Conservation (phyloP, 2,329 filamentous ascomycete species). For the Pseudomassariella vexata region DNA sequence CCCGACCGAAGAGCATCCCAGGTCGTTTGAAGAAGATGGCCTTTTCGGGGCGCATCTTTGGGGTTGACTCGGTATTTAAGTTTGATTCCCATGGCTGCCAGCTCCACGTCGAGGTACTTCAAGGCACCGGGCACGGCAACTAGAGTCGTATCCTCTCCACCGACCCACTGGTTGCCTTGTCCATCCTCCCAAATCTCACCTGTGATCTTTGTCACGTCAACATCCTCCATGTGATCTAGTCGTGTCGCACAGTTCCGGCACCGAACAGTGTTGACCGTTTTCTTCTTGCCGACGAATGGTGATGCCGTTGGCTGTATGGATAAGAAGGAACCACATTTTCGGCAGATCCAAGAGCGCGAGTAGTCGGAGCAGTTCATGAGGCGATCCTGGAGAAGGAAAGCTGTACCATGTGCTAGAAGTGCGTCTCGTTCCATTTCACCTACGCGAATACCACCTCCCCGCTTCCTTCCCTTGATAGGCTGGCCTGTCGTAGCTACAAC, state of each 20-base stretch:
- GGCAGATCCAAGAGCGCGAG: conserved; percentile 82
- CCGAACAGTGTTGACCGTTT: conserved; percentile 63
- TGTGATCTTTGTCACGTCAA: conserved; percentile 49
- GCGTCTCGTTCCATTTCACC: conserved; percentile 99
- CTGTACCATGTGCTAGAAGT: conserved; percentile 88
- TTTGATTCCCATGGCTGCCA: conserved; percentile 93
- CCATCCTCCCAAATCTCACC: conserved; percentile 92
- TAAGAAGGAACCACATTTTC: conserved; percentile 83
- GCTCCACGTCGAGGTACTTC: conserved; percentile 88
- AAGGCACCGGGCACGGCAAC: conserved; percentile 91
- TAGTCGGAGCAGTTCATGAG: conserved; percentile 97
- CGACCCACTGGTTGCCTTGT: conserved; percentile 74
- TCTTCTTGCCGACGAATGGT: conserved; percentile 58
- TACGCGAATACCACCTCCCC: conserved; percentile 96
- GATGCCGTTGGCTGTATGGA: conserved; percentile 76
- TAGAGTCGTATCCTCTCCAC: conserved; percentile 83
- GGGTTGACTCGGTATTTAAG: conserved; percentile 70
- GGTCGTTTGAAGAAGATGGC: conserved; percentile 33
- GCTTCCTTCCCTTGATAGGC: conserved; percentile 93
- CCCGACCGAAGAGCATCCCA: conserved; percentile 24
- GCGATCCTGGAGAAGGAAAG: conserved; percentile 90
- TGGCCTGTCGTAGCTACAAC: conserved; percentile 88
- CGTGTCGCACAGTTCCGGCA: conserved; percentile 71
- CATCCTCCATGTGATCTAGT: conserved; percentile 51
- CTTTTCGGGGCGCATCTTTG: conserved; percentile 60